phyloP scores from a whole-genome alignment of 768 basidiomycete genomes.

The Kwoniella shandongensis region DNA sequence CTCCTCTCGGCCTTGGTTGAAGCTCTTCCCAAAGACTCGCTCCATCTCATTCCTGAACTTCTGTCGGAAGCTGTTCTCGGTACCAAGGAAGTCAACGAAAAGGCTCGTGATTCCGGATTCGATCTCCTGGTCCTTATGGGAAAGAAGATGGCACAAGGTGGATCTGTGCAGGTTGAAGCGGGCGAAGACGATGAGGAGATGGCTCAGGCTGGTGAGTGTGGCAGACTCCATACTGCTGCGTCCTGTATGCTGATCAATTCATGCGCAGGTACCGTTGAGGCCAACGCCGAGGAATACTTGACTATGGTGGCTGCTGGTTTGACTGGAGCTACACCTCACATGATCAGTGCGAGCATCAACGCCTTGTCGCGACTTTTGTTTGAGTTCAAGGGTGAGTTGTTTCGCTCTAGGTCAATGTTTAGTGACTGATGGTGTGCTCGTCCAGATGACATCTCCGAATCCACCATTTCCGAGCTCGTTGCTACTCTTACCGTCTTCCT shows the following conservation, averaged over 20 bases:
- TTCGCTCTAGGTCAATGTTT: background rate
- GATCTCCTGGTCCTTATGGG: constrained; percentile 90
- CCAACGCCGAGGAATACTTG: constrained; percentile 85
- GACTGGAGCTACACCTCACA: constrained; percentile 89
- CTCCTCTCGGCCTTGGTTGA: constrained; percentile 71
- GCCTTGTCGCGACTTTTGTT: constrained; percentile 90
- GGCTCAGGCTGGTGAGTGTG: constrained; percentile 29
- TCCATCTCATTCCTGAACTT: constrained; percentile 82
- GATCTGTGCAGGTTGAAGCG: constrained; percentile 82
- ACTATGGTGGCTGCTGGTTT: constrained; percentile 96
- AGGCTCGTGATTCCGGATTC: constrained; percentile 82
- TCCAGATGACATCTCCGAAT: constrained; percentile 66
- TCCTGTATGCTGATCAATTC: background rate
- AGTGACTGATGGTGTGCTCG: background rate
- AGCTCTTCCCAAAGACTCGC: constrained; percentile 64
- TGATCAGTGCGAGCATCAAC: constrained; percentile 96
- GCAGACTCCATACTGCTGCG: background rate
- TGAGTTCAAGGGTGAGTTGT: constrained; percentile 80
- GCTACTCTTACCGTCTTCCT: constrained; percentile 86
- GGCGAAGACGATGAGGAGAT: constrained; percentile 56
- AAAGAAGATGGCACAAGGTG: constrained; percentile 82
- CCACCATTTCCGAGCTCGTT: constrained; percentile 79
- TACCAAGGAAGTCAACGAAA: constrained; percentile 95
- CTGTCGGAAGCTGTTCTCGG: constrained; percentile 92
- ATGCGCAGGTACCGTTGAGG: constrained; percentile 58